Conservation (phyloP, 345 rosid species). For the Psidium guajava region DNA sequence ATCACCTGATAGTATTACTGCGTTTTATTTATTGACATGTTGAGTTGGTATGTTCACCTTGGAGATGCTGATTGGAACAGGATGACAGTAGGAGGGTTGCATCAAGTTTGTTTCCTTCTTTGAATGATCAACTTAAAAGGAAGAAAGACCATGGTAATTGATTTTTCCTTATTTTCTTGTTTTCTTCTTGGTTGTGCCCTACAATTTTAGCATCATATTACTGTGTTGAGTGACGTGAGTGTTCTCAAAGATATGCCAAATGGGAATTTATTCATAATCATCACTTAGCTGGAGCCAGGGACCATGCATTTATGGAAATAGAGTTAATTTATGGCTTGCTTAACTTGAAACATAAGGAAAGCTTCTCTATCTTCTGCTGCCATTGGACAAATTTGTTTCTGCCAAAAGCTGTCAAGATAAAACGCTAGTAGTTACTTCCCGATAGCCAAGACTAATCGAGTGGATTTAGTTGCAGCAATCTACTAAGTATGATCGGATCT, state of each 20-base stretch:
- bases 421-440: neutral
- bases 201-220: neutral
- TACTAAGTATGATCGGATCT: neutral
- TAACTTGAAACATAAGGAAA: neutral
- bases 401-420: neutral
- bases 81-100: slow-evolving; percentile 85
- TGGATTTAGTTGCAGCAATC: neutral
- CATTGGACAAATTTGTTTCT: neutral
- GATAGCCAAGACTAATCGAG: neutral
- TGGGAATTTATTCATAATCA: neutral
- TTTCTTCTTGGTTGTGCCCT: neutral
- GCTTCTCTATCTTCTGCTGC: neutral
- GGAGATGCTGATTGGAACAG: slow-evolving; percentile 27
- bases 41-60: neutral
- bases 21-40: neutral
- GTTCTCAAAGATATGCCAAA: neutral
- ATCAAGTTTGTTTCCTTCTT: slow-evolving; percentile 55
- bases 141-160: slow-evolving; percentile 75
- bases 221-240: neutral
- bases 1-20: neutral
- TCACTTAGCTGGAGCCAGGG: neutral
- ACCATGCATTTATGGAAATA: neutral
- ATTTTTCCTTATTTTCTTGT: neutral
- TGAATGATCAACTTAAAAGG: slow-evolving; percentile 47
- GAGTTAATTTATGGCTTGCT: neutral